A percentile compares a stretch with the other conserved stretches of the same genome.
phyloP scores from a whole-genome alignment of 176 grass and related monocot genomes.

The Pontederia paniculata region DNA sequence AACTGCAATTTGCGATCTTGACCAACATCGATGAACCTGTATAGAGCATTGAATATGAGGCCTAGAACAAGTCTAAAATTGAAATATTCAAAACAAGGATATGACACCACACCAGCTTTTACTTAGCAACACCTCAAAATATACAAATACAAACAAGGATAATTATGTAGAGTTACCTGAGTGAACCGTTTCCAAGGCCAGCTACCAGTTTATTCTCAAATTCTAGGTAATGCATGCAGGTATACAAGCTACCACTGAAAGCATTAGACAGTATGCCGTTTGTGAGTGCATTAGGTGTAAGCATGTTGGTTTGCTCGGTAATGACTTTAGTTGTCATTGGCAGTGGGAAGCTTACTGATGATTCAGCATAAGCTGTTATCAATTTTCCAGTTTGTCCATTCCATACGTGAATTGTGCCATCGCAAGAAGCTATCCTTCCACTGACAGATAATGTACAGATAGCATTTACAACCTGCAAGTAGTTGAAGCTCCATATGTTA shows the following conservation, averaged over 20 bases:
- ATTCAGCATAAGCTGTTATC: conserved; percentile 62
- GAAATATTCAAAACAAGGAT: no score
- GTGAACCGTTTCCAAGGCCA: conserved; percentile 83
- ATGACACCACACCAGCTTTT: no score
- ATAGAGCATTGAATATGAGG: conserved; percentile 1
- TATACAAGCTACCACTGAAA: conserved; percentile 85
- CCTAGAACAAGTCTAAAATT: no score
- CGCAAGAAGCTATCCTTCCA: conserved; percentile 79
- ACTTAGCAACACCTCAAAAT: no score
- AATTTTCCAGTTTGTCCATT: conserved; percentile 80
- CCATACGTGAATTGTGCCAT: conserved; percentile 97
- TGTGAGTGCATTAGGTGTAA: conserved; percentile 63
- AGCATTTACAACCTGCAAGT: conserved; percentile 72
- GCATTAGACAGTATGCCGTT: conserved; percentile 83
- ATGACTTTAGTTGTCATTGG: conserved; percentile 31
- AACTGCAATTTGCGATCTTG: conserved; percentile 71
- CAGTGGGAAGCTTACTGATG: conserved; percentile 40
- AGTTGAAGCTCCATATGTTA: neutral
- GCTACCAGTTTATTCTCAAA: conserved; percentile 68
- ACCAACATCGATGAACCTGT: conserved; percentile 86
- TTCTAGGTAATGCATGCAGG: conserved; percentile 69
- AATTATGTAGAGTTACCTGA: conserved; percentile 41
- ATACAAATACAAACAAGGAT: no score
- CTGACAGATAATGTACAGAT: conserved; percentile 59
- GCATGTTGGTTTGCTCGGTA: conserved; percentile 72